Evolutionary conservation across 768 basidiomycete genomes (phyloP), one percentile per base, ranked within the genome.

Genomic region (Tricholoma saponaceum): DNA sequence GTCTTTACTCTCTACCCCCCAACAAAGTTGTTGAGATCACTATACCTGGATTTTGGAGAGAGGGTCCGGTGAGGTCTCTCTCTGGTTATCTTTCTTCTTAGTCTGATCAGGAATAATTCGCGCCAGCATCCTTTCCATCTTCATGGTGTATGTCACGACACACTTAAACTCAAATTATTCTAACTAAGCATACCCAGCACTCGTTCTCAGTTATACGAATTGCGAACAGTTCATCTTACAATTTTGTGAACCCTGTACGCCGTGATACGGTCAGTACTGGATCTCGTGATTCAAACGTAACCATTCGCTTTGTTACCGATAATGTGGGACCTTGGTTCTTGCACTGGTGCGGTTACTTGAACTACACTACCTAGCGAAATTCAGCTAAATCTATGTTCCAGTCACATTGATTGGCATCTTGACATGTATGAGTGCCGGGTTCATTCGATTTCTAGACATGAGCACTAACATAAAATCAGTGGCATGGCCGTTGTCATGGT

Each of bases 191-290:
- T 3, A 10, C 6, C 3, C 50, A 71, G 75, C 76, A 78, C 50
- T 28, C 66, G 6, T 78, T 77, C 60, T 66, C 61, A 47, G 76
- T 77, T 12, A 65, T 78, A 49, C 69, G 73, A 44, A 74, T 63
- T 51, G 70, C 69, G 0, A 67, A 64, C 7, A 67, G 64, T 28
- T 56, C 57, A 1, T 25, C 32, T 0, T 74, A 75, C 59, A 79
- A 53, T 30, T 50, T 47, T 13, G n/a, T n/a, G n/a, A n/a, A n/a
- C n/a, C n/a, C n/a, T n/a, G n/a, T n/a, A n/a, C n/a, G n/a, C n/a
- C n/a, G n/a, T 46, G 86, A 87, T 66, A 83, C 82, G 1, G 77
- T 85, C 8, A 62, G 57, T 49, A 65, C 69, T 25, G 74, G 76
- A 16, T 6, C 18, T 33, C 54, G 60, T n/a, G 72, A 67, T 22